Conservation (phyloP, 441 rosid species). For the California macrophylla region DNA sequence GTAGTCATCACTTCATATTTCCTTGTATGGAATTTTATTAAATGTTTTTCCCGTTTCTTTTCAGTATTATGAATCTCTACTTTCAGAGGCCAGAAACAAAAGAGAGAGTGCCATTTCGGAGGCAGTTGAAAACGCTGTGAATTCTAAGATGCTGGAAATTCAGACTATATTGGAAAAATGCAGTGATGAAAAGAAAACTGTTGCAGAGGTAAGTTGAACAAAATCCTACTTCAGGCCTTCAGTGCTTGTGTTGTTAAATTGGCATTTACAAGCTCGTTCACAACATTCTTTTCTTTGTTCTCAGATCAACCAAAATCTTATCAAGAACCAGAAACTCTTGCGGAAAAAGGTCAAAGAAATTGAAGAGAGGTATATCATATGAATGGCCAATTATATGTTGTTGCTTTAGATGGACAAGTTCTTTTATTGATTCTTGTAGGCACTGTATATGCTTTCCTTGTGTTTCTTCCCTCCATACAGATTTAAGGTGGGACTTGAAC, state of each 20-base stretch:
- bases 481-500: no score
- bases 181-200: conserved; percentile 48
- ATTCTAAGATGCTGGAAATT: conserved; percentile 50
- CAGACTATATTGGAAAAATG: conserved; percentile 53
- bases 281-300: not conserved
- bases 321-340: conserved; percentile 62
- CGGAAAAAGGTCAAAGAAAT: conserved; percentile 51
- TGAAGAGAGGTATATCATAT: conserved; percentile 51
- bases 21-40: not conserved
- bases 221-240: not conserved
- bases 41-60: conserved; percentile 2
- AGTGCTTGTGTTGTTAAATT: not conserved
- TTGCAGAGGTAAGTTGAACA: conserved; percentile 48
- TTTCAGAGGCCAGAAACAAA: conserved; percentile 65
- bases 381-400: not conserved
- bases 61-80: conserved; percentile 74
- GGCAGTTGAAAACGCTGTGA: conserved; percentile 57
- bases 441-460: not conserved
- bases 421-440: not conserved
- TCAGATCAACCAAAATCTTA: conserved; percentile 58
- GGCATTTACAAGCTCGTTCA: not conserved
- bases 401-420: not conserved
- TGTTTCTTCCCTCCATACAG: not conserved
- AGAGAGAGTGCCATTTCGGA: conserved; percentile 46
- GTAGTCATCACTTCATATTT: not conserved